Evolutionary conservation across 108 stramenopile species (phyloP).

Genomic region (Parmales sp.): DNA sequence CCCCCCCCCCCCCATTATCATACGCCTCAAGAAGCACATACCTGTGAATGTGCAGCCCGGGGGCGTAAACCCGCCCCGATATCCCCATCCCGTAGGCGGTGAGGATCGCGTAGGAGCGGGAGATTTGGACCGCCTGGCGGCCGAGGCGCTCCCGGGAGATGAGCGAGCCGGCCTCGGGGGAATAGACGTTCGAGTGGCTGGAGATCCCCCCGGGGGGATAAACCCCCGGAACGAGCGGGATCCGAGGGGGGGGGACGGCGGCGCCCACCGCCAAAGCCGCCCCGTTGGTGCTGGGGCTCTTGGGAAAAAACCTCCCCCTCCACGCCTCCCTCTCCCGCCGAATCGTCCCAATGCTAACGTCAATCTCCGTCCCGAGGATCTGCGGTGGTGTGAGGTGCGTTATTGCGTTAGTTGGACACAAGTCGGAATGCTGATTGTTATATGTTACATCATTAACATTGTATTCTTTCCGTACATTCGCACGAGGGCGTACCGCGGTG

Average conservation of each 20-base stretch:
- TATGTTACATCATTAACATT: too few species aligned
- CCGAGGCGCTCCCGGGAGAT: not conserved
- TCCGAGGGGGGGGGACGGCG: too few species aligned
- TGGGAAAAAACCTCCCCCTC: too few species aligned
- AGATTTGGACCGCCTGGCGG: not conserved
- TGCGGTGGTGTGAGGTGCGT: not conserved
- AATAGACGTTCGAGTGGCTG: not conserved
- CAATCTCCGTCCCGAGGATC: not conserved
- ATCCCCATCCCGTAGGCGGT: conserved; percentile 4
- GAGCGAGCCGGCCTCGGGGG: not conserved
- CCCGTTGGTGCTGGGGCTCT: too few species aligned
- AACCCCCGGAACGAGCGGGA: not conserved
- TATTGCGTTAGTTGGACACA: too few species aligned
- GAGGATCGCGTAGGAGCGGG: not conserved
- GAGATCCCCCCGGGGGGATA: not conserved
- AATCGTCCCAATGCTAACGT: not conserved
- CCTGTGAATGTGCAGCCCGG: conserved; percentile 4
- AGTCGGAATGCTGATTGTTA: too few species aligned
- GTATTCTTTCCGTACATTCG: too few species aligned
- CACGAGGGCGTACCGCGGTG: too few species aligned
- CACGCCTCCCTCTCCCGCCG: not conserved
- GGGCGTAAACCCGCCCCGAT: conserved; percentile 3
- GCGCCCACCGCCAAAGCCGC: too few species aligned
- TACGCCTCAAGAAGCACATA: conserved; percentile 4
- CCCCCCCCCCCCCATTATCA: too few species aligned